These are phyloP conservation scores for Blastomyces parvus DNA, from an alignment of 2,329 filamentous ascomycete genomes.

Conservation along the genomic window DNA sequence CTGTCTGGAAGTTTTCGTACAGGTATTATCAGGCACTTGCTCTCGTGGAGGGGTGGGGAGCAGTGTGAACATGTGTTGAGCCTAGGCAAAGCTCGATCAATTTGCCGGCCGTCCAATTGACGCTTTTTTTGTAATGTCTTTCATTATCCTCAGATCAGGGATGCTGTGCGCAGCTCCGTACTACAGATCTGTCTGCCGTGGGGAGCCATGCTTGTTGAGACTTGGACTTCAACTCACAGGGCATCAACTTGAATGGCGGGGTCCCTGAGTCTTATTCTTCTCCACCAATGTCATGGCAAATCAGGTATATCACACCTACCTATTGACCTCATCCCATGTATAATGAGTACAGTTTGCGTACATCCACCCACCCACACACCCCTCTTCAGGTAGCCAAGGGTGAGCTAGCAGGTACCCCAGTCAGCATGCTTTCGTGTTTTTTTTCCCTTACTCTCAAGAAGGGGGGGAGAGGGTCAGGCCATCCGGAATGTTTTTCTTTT, in stretches of 20 bases:
- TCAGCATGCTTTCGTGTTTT: neutral
- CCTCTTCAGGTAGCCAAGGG: neutral
- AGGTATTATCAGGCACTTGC: neutral
- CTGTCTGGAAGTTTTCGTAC: neutral
- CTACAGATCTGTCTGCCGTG: neutral
- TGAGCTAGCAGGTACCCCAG: neutral
- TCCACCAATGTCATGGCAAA: neutral
- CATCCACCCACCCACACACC: neutral
- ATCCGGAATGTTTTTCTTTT: neutral
- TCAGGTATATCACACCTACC: neutral
- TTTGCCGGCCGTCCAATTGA: neutral
- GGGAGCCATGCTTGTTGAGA: conserved; percentile 1
- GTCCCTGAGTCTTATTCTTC: neutral
- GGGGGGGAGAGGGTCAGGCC: neutral
- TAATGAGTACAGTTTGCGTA: neutral
- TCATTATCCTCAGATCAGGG: neutral
- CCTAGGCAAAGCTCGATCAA: conserved; percentile 3
- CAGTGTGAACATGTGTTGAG: neutral
- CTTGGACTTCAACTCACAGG: neutral
- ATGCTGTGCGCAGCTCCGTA: neutral
- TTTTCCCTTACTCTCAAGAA: neutral
- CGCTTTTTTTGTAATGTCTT: neutral
- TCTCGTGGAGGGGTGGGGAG: neutral
- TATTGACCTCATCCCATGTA: neutral
- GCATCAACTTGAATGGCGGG: neutral